phyloP scores from a whole-genome alignment of 2,329 filamentous ascomycete genomes.

The Alternaria tenuissima region DNA sequence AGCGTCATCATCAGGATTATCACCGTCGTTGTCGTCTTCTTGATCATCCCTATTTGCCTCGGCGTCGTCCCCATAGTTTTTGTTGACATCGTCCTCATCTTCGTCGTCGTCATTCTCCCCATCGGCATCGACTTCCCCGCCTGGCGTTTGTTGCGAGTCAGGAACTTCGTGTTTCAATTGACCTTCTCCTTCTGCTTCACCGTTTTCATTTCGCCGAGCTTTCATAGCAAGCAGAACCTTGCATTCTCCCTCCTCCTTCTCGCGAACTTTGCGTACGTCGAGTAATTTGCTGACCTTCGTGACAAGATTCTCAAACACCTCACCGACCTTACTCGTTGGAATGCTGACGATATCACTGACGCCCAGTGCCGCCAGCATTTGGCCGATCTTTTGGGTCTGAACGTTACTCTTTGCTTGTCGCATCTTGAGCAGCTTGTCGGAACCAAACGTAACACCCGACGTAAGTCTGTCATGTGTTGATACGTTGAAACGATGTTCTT shows the following conservation, averaged over 20 bases:
- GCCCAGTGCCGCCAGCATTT: constrained; percentile 75
- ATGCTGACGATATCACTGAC: constrained; percentile 75
- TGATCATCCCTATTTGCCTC: constrained; percentile 31
- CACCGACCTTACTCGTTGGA: constrained; percentile 75
- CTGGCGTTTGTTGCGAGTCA: constrained; percentile 33
- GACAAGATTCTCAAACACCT: constrained; percentile 75
- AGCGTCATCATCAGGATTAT: constrained; percentile 44
- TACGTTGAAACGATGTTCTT: constrained; percentile 84
- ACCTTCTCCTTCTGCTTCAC: constrained; percentile 21
- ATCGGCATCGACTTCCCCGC: constrained; percentile 30
- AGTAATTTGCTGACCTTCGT: constrained; percentile 72
- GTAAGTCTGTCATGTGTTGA: constrained; percentile 84
- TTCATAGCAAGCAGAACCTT: constrained; percentile 50
- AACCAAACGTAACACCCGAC: constrained; percentile 88
- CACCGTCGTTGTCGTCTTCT: constrained; percentile 25
- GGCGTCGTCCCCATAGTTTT: constrained; percentile 30
- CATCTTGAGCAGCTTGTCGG: constrained; percentile 80
- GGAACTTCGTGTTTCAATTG: constrained; percentile 28
- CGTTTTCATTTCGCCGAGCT: constrained; percentile 29
- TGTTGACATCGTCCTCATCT: constrained; percentile 24
- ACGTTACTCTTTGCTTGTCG: constrained; percentile 79
- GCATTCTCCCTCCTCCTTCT: constrained; percentile 77
- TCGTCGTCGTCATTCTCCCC: constrained; percentile 22
- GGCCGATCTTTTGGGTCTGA: constrained; percentile 77
- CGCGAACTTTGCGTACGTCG: constrained; percentile 75